Percentiles rank a stretch among this genome's conserved stretches.
phyloP scores from a whole-genome alignment of 2,329 filamentous ascomycete species.

The Aspergillus unguis region DNA sequence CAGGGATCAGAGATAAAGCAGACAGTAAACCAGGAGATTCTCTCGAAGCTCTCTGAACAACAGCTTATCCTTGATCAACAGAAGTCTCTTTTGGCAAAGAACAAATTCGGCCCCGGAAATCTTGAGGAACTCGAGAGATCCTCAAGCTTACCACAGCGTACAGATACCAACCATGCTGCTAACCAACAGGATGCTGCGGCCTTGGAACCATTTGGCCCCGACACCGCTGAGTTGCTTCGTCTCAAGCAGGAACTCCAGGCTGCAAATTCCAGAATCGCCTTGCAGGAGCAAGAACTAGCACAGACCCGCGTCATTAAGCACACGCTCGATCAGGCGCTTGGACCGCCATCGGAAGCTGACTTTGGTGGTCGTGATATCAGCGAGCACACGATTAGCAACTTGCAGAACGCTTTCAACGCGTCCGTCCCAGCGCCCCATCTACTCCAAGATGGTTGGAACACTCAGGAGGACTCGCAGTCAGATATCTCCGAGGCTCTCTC shows the following conservation, averaged over 20 bases:
- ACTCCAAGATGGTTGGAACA: slow-evolving; percentile 43
- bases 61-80: slow-evolving; percentile 60
- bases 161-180: slow-evolving; percentile 13
- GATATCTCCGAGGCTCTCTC: slow-evolving; percentile 45
- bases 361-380: slow-evolving; percentile 49
- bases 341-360: slow-evolving; percentile 52
- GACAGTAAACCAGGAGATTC: slow-evolving; percentile 39
- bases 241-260: slow-evolving; percentile 57
- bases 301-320: slow-evolving; percentile 60
- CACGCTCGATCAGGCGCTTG: slow-evolving; percentile 58
- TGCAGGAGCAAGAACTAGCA: slow-evolving; percentile 60
- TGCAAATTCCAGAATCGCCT: slow-evolving; percentile 56
- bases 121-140: slow-evolving; percentile 23
- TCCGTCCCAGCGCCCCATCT: slow-evolving; percentile 44
- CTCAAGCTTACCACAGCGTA: slow-evolving; percentile 18
- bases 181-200: slow-evolving; percentile 12
- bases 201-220: slow-evolving; percentile 23
- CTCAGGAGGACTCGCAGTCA: slow-evolving; percentile 44
- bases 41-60: slow-evolving; percentile 72
- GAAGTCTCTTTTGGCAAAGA: slow-evolving; percentile 47
- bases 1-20: slow-evolving; percentile 16
- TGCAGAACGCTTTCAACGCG: slow-evolving; percentile 53
- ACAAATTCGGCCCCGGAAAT: slow-evolving; percentile 12
- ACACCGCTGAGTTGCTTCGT: slow-evolving; percentile 51
- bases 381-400: slow-evolving; percentile 49